Evolutionary conservation across 257 asterid genomes (phyloP).

Genomic region (Penstemon barbatus): DNA sequence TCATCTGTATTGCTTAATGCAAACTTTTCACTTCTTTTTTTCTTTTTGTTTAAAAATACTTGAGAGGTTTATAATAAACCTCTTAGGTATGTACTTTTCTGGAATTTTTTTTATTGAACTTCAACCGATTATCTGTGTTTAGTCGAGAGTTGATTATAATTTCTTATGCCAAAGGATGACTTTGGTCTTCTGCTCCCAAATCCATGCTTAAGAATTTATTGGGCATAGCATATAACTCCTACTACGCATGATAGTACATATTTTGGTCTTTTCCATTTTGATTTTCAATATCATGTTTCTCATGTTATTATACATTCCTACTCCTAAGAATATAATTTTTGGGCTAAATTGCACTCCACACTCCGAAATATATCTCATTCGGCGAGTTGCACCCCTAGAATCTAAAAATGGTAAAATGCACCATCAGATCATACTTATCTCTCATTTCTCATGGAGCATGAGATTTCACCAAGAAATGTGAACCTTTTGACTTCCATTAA

Average conservation of each 20-base stretch:
- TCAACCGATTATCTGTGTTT: background rate
- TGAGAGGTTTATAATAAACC: background rate
- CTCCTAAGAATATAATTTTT: too few relatives aligned
- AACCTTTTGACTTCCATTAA: too few relatives aligned
- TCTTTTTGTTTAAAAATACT: background rate
- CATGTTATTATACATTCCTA: background rate
- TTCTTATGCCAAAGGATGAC: slow-evolving; percentile 3
- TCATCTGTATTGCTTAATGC: slow-evolving; percentile 2
- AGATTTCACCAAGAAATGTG: too few relatives aligned
- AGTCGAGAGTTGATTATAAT: background rate
- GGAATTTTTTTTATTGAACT: background rate
- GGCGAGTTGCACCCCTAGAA: too few relatives aligned
- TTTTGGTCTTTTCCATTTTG: background rate
- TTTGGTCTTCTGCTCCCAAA: background rate
- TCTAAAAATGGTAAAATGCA: too few relatives aligned
- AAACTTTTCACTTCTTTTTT: background rate
- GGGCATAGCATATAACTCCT: background rate
- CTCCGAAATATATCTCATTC: too few relatives aligned
- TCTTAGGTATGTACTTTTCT: background rate
- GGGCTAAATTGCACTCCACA: too few relatives aligned
- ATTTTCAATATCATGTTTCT: background rate
- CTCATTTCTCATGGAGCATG: too few relatives aligned
- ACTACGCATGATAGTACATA: background rate
- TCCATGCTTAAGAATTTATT: background rate
- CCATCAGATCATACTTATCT: too few relatives aligned